Evolutionary conservation across 2,329 filamentous ascomycete genomes (phyloP), one percentile per base, ranked within the genome.

Genomic region (Microdochium trichocladiopsis): DNA sequence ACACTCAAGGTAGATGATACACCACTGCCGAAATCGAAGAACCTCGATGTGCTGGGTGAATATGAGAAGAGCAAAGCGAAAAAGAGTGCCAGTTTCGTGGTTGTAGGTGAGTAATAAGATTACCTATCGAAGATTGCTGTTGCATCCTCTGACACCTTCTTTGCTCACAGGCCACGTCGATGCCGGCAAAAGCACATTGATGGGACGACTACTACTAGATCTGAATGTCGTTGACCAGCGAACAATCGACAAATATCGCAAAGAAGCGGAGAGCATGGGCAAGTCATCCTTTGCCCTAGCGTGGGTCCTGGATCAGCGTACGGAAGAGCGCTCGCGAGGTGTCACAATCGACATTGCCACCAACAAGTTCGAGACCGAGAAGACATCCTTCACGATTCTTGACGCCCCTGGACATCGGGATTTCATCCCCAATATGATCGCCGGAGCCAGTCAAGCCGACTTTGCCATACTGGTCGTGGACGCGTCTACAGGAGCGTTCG

Each of bases 361-460:
- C 18, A 95, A 95, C 65, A 85, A 91, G 57, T 99, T 99, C 64
- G 89, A 95, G 65, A 99, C 95, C 0, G 84, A 89, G 1, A 87
- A 80, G 50, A 94, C 90, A 0, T 81, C 80, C 11, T 97, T 97
- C 64, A 97, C 94, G 1, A 96, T 99, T 47, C 78, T 99, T 4
- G 94, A 99, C 66, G 93, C 94, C 0, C 94, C 94, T 0, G 94
- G 94, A 0, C 94, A 99, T 69, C 82, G 86, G 55, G 94, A 99
- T 66, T 99, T 97, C 65, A 91, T 99, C 21, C 94, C 94, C 1
- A 99, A 96, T 68, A 99, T 99, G 94, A 96, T 99, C 66, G 93
- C 93, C 2, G 94, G 94, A 14, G 91, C 93, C 3, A 94, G 89
- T 54, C 93, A 96, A 69, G 95, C 94, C 10, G 94, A 99, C 66